Evolutionary conservation across 495 filamentous ascomycete genomes (phyloP), one percentile per base, ranked within the genome.

Genomic region (Collariella sp.): DNA sequence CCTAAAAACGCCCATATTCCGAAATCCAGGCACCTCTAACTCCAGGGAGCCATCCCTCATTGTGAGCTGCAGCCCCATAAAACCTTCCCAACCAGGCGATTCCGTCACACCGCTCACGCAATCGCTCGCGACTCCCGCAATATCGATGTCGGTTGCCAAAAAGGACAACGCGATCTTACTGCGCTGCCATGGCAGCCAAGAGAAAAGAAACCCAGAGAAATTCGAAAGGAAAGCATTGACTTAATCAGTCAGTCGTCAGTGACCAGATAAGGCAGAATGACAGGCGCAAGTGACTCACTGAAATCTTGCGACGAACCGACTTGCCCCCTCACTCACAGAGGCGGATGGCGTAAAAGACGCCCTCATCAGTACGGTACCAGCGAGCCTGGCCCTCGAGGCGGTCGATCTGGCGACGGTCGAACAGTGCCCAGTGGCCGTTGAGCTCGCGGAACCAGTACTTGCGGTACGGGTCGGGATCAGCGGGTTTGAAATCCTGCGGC

Each of bases 401-500:
- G 62, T 80, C 78, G 46, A 80, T 75, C 5, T 72, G 70, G 52
- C 65, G 64, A n/a, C 77, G 71, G 57, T 70, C 73, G 23, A 71
- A 66, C 44, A 75, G 61, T 20, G 69, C 66, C 70, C 71, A 79
- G 36, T 64, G 63, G 13, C 72, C 72, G 57, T 79, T 70, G 19
- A 71, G 57, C 56, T 79, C 76, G 12, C 76, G 71, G 42, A 69
- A 66, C 66, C 72, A 74, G 56, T 78, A 80, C 65, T 76, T 67
- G 47, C 77, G 76, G 35, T 64, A 70, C 16, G 72, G 69, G 52
- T 80, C 73, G 24, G 74, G 67, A 52, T 79, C 77, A 5, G 72
- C 67, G 0, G 78, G 78, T 44, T 72, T 72, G 50, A 79, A 76
- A 36, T 76, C 75, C 65, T 79, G 76, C 12, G 73, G 69, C 56